Conservation (phyloP, 306 rosid species). For the Fragaria ananassa region DNA sequence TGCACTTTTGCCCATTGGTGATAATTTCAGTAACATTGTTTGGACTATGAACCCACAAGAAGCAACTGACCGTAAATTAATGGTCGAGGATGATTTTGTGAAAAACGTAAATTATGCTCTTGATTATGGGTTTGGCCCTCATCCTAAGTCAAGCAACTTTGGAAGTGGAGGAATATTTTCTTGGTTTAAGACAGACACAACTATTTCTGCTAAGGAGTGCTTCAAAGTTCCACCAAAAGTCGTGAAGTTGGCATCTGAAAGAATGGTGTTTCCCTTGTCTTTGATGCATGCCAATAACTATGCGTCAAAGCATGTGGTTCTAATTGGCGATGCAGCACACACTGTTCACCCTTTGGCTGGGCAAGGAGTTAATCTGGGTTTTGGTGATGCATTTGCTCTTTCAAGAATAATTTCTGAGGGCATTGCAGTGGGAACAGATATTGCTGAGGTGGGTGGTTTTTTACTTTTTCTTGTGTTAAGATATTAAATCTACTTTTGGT, state of each 20-base stretch:
- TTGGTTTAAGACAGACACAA: constrained; percentile 54
- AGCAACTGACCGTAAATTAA: constrained; percentile 50
- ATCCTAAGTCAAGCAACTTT: constrained; percentile 48
- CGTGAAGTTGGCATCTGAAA: constrained; percentile 63
- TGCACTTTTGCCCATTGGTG: constrained; percentile 87
- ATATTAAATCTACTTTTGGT: background rate
- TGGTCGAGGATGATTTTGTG: constrained; percentile 54
- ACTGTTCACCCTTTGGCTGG: constrained; percentile 96
- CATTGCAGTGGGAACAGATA: constrained; percentile 68
- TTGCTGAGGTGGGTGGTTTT: constrained; percentile 64
- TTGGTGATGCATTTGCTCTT: constrained; percentile 77
- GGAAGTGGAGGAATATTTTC: constrained; percentile 55
- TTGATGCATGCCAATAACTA: constrained; percentile 72
- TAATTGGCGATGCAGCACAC: constrained; percentile 94
- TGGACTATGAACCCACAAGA: constrained; percentile 93
- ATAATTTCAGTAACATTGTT: constrained; percentile 81
- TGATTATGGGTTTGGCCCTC: constrained; percentile 75
- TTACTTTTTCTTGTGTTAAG: background rate
- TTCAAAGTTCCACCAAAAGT: constrained; percentile 82
- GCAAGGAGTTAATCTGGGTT: constrained; percentile 95
- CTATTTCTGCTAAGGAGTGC: constrained; percentile 46
- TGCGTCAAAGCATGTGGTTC: constrained; percentile 63
- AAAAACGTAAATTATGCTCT: constrained; percentile 64
- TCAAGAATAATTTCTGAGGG: constrained; percentile 76
- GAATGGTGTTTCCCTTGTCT: constrained; percentile 79